These are phyloP conservation scores for Rosellinia necatrix DNA, from an alignment of 2,329 filamentous ascomycete genomes.

Conservation along the genomic window DNA sequence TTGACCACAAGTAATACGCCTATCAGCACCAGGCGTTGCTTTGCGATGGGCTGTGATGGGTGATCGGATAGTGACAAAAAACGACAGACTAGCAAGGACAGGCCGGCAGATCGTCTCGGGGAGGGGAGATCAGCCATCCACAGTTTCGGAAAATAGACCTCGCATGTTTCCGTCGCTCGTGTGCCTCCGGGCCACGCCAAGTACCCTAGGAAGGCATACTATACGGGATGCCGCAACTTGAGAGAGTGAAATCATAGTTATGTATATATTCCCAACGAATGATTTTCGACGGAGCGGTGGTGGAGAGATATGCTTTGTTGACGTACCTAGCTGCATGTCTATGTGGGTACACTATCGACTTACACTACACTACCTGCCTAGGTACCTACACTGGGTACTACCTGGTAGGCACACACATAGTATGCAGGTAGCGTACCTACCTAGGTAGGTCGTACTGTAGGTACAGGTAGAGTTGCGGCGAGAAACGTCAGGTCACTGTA, in stretches of 20 bases:
- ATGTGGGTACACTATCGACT: not conserved
- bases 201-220: not conserved
- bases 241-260: too few species aligned
- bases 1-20: too few species aligned
- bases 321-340: too few species aligned
- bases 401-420: not conserved
- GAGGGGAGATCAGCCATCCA: slow-evolving; percentile 22
- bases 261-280: not conserved
- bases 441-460: not conserved
- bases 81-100: slow-evolving; percentile 20
- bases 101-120: slow-evolving; percentile 20
- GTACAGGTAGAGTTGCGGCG: too few species aligned
- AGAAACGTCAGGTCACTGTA: too few species aligned
- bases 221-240: too few species aligned
- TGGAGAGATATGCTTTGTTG: too few species aligned
- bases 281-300: not conserved
- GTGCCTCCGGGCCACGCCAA: not conserved
- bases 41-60: too few species aligned
- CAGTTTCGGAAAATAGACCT: slow-evolving; percentile 7
- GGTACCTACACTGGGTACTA: not conserved
- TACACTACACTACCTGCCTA: not conserved
- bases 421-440: not conserved
- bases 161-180: not conserved
- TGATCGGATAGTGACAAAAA: too few species aligned
- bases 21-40: too few species aligned